Base-by-base conservation (phyloP, 2,329 filamentous ascomycete species). In the Byssothecium circinans region DNA sequence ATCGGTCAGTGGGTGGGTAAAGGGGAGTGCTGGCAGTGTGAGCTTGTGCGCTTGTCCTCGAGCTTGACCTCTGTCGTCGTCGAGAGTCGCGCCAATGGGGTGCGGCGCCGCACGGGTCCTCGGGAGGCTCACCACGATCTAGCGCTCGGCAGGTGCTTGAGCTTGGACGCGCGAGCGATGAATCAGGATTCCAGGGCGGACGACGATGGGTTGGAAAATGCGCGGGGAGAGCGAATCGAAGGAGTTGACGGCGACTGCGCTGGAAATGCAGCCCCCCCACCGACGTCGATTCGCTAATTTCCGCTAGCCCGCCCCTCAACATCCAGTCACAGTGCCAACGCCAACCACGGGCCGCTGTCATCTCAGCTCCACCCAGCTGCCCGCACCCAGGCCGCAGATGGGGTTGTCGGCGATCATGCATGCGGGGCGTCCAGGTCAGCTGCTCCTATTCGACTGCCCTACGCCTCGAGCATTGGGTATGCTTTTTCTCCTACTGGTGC, bases 361-460 rank as follows among this genome's bases (percentile, higher is more conserved):
- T 6, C 32, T 18, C 35, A 15, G 22, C 40, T 29, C 17, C 40
- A 12, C 15, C 20, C 37, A 40, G n/a, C n/a, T 19, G 37, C 33
- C 30, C 35, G 49, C 46, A 42, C 43, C n/a, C 18, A 38, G 38
- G 30, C 44, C 29, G 14, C 12, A 14, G 20, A 15, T 33, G 41
- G 25, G 37, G 38, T 27, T 20, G n/a, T 19, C 47, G 17, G 23
- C 39, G 38, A 47, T 50, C 39, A 46, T 50, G 48, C 55, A 53
- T 58, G 50, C 53, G 44, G 44, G 47, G 47, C 43, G 56, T 59
- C 52, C 45, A 41, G 30, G 45, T 41, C 54, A 49, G 41, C 54
- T n/a, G n/a, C n/a, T 55, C 50, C 44, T 52, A 61, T 64, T 61
- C 58, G 60, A 52, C 58, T 62, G 61, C 61, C 58, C 60, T 64